These are phyloP conservation scores for Suillus weaverae DNA, from an alignment of 768 basidiomycete genomes.

Conservation along the genomic window DNA sequence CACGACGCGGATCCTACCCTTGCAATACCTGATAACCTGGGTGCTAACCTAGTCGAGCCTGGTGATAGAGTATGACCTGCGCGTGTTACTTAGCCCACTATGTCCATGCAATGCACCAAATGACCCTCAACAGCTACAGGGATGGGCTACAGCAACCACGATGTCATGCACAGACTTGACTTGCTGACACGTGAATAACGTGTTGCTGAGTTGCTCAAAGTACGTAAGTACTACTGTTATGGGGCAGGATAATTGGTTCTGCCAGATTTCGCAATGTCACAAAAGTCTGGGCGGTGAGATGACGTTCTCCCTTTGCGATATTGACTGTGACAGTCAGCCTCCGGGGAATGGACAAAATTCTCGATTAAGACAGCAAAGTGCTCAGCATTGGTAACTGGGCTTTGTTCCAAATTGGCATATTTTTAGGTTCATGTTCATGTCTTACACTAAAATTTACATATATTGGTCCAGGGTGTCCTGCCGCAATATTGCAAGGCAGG, in stretches of 20 bases:
- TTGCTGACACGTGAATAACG: background rate
- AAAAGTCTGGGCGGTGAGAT: background rate
- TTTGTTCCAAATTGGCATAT: background rate
- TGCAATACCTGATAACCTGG: conserved; percentile 75
- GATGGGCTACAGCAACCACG: background rate
- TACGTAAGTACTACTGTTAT: background rate
- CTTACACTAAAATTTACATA: background rate
- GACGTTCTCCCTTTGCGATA: background rate
- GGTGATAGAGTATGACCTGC: conserved; percentile 30
- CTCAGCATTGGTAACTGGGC: background rate
- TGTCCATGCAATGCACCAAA: background rate
- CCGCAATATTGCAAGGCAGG: background rate
- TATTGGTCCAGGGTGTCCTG: background rate
- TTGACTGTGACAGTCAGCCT: background rate
- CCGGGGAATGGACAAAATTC: too few species aligned
- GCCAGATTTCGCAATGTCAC: background rate
- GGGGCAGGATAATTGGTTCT: background rate
- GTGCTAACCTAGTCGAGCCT: conserved; percentile 46
- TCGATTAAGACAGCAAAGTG: background rate
- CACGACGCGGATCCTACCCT: conserved; percentile 68
- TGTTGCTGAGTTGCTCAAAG: background rate
- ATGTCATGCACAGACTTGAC: background rate
- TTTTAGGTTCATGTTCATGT: background rate
- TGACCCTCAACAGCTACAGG: background rate
- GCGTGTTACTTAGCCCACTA: background rate